Percentiles rank a stretch among this genome's conserved stretches.
phyloP scores from a whole-genome alignment of 2,329 filamentous ascomycete species.

The Neoascochyta sp. region DNA sequence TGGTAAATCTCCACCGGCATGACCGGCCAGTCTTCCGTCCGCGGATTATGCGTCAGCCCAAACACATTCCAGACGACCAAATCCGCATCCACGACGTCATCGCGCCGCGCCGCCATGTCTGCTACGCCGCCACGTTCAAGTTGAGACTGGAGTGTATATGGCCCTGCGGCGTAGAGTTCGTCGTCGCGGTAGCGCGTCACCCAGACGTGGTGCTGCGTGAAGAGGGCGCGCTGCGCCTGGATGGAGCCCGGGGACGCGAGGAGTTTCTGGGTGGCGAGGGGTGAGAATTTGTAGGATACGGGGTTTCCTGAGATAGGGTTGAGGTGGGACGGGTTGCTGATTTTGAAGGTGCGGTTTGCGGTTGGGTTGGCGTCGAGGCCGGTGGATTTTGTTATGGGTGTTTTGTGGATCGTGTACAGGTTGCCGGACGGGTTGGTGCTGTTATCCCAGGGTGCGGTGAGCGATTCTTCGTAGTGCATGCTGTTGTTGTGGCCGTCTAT shows the following conservation, averaged over 20 bases:
- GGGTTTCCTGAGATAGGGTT: slow-evolving; percentile 47
- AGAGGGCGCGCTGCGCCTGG: slow-evolving; percentile 46
- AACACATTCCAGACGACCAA: slow-evolving; percentile 51
- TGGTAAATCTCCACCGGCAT: slow-evolving; percentile 50
- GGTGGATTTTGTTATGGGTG: slow-evolving; percentile 45
- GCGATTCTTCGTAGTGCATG: slow-evolving; percentile 53
- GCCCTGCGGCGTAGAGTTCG: slow-evolving; percentile 50
- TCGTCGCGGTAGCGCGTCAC: slow-evolving; percentile 52
- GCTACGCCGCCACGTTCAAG: slow-evolving; percentile 44
- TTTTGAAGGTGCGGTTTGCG: slow-evolving; percentile 55
- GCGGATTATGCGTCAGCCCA: slow-evolving; percentile 51
- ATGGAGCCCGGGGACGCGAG: slow-evolving; percentile 46
- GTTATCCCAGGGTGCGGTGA: slow-evolving; percentile 48
- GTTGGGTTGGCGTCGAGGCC: slow-evolving; percentile 54
- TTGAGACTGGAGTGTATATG: slow-evolving; percentile 47
- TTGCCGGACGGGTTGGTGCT: slow-evolving; percentile 60
- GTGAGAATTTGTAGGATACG: slow-evolving; percentile 49
- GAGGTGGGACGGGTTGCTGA: slow-evolving; percentile 47
- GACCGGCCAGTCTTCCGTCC: slow-evolving; percentile 51
- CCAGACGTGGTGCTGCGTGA: slow-evolving; percentile 53
- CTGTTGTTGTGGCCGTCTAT: slow-evolving; percentile 57
- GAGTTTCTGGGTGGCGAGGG: slow-evolving; percentile 49
- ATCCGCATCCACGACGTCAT: slow-evolving; percentile 45
- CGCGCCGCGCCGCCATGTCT: slow-evolving; percentile 44
- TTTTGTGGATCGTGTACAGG: slow-evolving; percentile 55